A percentile compares a stretch with the other conserved stretches of the same genome.
Conservation (phyloP, 805 yeast species). For the Lipomyces mesembrius region DNA sequence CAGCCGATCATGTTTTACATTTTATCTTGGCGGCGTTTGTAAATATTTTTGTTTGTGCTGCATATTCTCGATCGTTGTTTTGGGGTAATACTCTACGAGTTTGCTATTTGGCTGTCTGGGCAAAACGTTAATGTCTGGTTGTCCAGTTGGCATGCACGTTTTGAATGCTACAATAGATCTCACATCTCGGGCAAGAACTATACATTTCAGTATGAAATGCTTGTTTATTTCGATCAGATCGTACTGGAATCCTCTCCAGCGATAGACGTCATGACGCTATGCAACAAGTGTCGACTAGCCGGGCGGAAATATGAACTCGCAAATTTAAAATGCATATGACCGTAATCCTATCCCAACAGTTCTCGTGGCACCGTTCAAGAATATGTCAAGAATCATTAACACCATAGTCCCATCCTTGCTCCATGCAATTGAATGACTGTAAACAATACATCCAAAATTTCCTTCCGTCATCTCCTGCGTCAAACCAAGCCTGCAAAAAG, state of each 20-base stretch:
- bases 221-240: background rate
- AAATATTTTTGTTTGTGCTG: background rate
- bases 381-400: too few relatives aligned
- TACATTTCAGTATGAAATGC: background rate
- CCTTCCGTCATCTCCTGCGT: background rate
- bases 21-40: background rate
- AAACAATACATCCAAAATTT: background rate
- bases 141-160: background rate
- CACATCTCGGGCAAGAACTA: too few relatives aligned
- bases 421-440: background rate
- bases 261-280: background rate
- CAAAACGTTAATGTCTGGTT: background rate
- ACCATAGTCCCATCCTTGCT: too few relatives aligned
- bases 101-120: background rate
- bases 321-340: too few relatives aligned
- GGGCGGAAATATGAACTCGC: too few relatives aligned
- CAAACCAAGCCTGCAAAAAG: background rate
- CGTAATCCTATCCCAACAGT: too few relatives aligned
- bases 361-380: too few relatives aligned
- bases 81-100: background rate
- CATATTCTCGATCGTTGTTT: background rate
- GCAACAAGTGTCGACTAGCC: background rate
- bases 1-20: background rate
- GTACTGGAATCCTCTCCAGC: background rate
- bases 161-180: too few relatives aligned